phyloP scores from a whole-genome alignment of 139 green algal genomes.

The Spirogloea muscicola region DNA sequence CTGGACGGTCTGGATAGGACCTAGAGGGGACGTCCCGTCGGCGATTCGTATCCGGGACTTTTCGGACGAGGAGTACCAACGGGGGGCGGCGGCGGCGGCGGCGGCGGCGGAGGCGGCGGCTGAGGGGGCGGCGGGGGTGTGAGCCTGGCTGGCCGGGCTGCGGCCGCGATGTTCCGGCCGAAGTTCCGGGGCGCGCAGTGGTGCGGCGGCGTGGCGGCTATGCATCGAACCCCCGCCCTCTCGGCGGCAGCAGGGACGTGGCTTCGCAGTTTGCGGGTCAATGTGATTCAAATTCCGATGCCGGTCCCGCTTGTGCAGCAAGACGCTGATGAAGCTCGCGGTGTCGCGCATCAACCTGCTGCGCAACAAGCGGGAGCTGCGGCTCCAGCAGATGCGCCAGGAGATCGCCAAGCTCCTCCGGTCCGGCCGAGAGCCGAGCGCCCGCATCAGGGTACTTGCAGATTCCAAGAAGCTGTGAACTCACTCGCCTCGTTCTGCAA shows the following conservation, averaged over 20 bases:
- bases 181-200: slow-evolving; percentile 14
- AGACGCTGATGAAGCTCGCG: slow-evolving; percentile 38
- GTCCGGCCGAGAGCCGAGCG: slow-evolving; percentile 23
- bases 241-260: background rate
- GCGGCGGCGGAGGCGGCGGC: too few species aligned
- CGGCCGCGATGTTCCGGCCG: slow-evolving; percentile 12
- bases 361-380: slow-evolving; percentile 43
- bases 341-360: slow-evolving; percentile 48
- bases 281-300: too few species aligned
- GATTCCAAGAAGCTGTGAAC: too few species aligned
- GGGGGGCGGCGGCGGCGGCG: too few species aligned
- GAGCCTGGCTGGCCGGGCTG: too few species aligned
- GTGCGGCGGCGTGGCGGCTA: background rate
- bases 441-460: slow-evolving; percentile 39
- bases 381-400: slow-evolving; percentile 14
- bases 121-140: too few species aligned
- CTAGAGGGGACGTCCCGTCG: too few species aligned
- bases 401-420: slow-evolving; percentile 44
- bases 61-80: too few species aligned
- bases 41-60: too few species aligned
- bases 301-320: slow-evolving; percentile 33
- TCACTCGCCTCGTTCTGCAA: too few species aligned
- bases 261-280: background rate
- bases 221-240: background rate
- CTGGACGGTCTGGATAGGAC: too few species aligned